A percentile compares a stretch with the other conserved stretches of the same genome.
Conservation (phyloP, 2,329 filamentous ascomycete genomes). For the Penicillium capsulatum region DNA sequence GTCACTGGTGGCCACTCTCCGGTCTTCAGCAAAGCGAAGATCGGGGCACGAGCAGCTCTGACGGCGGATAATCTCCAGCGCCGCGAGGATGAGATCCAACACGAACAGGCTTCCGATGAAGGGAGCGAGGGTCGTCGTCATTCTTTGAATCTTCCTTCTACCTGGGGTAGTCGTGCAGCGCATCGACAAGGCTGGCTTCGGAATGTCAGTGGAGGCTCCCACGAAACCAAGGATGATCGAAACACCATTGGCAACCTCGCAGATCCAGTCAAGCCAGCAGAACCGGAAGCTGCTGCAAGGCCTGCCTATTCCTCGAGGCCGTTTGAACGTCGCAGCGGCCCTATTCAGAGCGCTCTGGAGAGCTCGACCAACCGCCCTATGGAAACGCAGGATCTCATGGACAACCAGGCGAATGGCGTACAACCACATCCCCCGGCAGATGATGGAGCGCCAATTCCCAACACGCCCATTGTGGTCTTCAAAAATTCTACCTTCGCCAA, state of each 20-base stretch:
- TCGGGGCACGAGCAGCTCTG: constrained; percentile 26
- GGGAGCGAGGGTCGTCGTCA: constrained; percentile 26
- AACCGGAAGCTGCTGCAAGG: no score
- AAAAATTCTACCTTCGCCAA: constrained; percentile 31
- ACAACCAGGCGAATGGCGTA: constrained; percentile 3
- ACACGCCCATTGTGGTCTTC: constrained; percentile 39
- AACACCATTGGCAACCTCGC: neutral
- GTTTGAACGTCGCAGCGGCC: constrained; percentile 18
- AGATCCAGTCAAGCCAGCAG: neutral
- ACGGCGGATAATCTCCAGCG: constrained; percentile 39
- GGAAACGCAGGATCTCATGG: neutral
- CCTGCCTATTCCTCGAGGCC: constrained; percentile 26
- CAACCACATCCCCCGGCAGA: constrained; percentile 14
- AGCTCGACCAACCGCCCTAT: no score
- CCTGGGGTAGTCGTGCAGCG: constrained; percentile 35
- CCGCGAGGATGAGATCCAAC: constrained; percentile 24
- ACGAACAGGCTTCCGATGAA: constrained; percentile 13
- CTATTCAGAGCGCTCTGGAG: no score
- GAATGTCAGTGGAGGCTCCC: constrained; percentile 26
- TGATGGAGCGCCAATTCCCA: constrained; percentile 31
- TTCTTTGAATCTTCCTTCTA: constrained; percentile 36
- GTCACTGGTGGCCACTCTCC: constrained; percentile 39
- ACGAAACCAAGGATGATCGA: constrained; percentile 16
- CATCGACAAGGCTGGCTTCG: constrained; percentile 35
- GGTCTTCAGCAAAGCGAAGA: constrained; percentile 39